Evolutionary conservation across 1,284 basidiomycete genomes (phyloP).

Genomic region (Kwoniella shivajii): DNA sequence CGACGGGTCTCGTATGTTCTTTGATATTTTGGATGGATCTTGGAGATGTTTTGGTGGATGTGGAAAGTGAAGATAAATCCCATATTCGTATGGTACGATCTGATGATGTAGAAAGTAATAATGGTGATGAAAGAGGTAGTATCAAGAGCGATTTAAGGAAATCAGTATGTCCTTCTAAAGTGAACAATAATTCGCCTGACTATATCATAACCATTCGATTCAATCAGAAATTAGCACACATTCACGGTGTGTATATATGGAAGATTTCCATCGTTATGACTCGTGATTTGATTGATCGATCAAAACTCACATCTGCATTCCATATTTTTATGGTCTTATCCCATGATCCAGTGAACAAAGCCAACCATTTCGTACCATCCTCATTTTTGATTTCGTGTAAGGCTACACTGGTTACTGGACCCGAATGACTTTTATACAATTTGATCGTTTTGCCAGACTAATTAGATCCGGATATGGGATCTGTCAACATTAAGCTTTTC

Average conservation of each 20-base stretch:
- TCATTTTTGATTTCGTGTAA: constrained; percentile 57
- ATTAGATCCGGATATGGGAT: no score
- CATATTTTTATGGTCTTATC: constrained; percentile 86
- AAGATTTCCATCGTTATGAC: not conserved
- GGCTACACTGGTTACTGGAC: constrained; percentile 78
- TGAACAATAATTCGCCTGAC: constrained; percentile 69
- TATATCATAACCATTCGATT: constrained; percentile 44
- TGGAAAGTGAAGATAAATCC: constrained; percentile 57
- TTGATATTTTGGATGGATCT: constrained; percentile 59
- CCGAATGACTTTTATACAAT: constrained; percentile 77
- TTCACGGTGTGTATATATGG: not conserved
- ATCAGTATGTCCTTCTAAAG: constrained; percentile 76
- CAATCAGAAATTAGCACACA: constrained; percentile 1
- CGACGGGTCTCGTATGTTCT: constrained; percentile 42
- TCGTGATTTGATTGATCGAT: not conserved
- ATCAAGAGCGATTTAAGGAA: constrained; percentile 81
- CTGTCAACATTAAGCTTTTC: no score
- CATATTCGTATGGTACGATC: constrained; percentile 88
- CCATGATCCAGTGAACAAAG: constrained; percentile 83
- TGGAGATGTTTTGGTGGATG: constrained; percentile 25
- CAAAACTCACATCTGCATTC: constrained; percentile 66
- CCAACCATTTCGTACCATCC: constrained; percentile 19
- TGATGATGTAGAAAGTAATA: constrained; percentile 84
- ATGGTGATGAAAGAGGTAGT: constrained; percentile 59
- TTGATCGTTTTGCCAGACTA: constrained; percentile 77